Conservation (phyloP, 2,329 filamentous ascomycete species). For the Arachnopeziza araneosa region DNA sequence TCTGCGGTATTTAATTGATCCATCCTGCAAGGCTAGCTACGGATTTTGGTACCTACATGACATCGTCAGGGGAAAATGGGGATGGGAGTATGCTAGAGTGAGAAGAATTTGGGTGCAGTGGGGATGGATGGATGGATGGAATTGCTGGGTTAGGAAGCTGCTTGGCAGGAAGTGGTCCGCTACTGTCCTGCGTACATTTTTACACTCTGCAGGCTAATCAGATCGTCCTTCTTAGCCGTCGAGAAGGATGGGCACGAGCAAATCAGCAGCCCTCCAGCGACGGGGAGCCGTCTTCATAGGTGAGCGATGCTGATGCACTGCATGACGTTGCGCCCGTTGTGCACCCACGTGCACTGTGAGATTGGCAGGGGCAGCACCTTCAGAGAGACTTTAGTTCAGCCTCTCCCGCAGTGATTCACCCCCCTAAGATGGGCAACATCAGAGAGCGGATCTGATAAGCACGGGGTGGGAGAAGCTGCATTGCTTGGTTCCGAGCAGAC, state of each 20-base stretch:
- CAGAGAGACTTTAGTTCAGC: no score
- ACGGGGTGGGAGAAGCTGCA: no score
- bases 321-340: neutral
- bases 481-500: no score
- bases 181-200: neutral
- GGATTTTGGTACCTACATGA: neutral
- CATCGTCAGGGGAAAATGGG: neutral
- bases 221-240: neutral
- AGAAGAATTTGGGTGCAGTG: neutral
- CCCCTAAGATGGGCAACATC: no score
- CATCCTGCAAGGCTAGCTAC: neutral
- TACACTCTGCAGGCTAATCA: neutral
- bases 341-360: no score
- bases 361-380: no score
- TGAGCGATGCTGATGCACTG: neutral
- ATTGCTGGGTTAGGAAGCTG: neutral
- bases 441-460: no score
- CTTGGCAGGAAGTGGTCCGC: neutral
- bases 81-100: neutral
- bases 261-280: neutral
- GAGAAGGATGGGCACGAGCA: neutral
- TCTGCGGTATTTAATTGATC: neutral
- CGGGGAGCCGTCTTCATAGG: neutral
- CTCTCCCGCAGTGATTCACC: no score
- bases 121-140: neutral